Conservation (phyloP, 345 rosid genomes). For the Isatis tinctoria region DNA sequence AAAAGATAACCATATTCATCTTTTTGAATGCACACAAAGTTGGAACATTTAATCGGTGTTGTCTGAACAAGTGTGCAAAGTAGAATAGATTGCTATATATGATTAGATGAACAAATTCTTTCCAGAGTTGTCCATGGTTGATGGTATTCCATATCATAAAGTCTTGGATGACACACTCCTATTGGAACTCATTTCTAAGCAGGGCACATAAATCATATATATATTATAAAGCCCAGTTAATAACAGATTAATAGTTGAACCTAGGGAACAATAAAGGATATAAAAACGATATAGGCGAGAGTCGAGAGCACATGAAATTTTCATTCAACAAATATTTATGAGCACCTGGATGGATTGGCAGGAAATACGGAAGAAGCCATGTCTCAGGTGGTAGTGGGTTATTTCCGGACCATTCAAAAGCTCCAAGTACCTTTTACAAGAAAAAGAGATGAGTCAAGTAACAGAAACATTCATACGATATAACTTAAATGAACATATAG, state of each 20-base stretch:
- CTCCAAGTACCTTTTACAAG: conserved; percentile 74
- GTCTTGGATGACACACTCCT: not conserved
- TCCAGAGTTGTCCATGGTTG: not conserved
- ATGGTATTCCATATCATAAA: not conserved
- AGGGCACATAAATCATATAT: not conserved
- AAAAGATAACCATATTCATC: not conserved
- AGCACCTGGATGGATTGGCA: conserved; percentile 91
- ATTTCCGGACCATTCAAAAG: conserved; percentile 94
- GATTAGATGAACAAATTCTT: conserved; percentile 4
- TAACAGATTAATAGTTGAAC: not conserved
- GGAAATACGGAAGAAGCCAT: conserved; percentile 90
- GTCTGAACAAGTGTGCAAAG: not conserved
- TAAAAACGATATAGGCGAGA: not conserved
- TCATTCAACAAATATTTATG: conserved; percentile 1
- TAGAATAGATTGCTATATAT: not conserved
- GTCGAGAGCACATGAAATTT: not conserved
- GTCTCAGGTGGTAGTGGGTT: conserved; percentile 97
- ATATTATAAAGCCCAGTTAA: not conserved
- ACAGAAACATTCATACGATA: not conserved
- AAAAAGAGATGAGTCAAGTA: conserved; percentile 6
- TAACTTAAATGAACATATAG: conserved; percentile 1
- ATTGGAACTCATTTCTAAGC: not conserved
- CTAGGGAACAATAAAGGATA: not conserved
- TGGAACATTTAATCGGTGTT: not conserved
- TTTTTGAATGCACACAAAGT: not conserved